Percentiles rank a stretch among this genome's conserved stretches.
These are phyloP conservation scores for Spencermartinsiella europaea DNA, from an alignment of 805 yeast genomes.

Conservation along the genomic window DNA sequence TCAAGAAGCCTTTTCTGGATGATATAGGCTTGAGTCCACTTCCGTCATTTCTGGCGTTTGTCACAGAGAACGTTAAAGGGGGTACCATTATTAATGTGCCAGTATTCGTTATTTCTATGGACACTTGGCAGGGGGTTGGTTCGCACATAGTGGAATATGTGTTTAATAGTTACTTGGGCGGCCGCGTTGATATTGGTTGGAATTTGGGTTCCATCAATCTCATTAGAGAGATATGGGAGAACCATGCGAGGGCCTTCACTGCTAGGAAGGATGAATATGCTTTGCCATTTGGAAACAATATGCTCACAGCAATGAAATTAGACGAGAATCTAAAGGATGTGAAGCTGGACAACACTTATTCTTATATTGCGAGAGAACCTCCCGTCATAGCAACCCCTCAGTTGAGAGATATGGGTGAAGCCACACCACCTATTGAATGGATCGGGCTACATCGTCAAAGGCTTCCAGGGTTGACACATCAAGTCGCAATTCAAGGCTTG, in stretches of 20 bases:
- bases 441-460: constrained; percentile 85
- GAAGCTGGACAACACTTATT: constrained; percentile 37
- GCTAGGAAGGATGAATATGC: constrained; percentile 46
- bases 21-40: constrained; percentile 34
- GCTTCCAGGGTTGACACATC: constrained; percentile 84
- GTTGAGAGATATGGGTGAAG: constrained; percentile 86
- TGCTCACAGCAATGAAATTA: constrained; percentile 17
- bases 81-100: constrained; percentile 82
- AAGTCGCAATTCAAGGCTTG: constrained; percentile 63
- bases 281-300: constrained; percentile 11
- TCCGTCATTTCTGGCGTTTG: constrained; percentile 42
- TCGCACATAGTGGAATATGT: constrained; percentile 57
- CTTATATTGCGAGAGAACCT: constrained; percentile 61
- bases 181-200: constrained; percentile 89
- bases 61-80: constrained; percentile 58
- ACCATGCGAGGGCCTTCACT: constrained; percentile 69
- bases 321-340: constrained; percentile 44
- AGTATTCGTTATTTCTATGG: constrained; percentile 66
- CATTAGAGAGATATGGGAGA: constrained; percentile 86
- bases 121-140: constrained; percentile 53
- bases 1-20: constrained; percentile 47
- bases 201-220: constrained; percentile 87
- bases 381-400: constrained; percentile 88
- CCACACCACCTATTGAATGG: constrained; percentile 98
- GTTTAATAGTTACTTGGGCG: constrained; percentile 74